phyloP scores from a whole-genome alignment of 176 grass and related monocot species.

The Triticum timopheevii region DNA sequence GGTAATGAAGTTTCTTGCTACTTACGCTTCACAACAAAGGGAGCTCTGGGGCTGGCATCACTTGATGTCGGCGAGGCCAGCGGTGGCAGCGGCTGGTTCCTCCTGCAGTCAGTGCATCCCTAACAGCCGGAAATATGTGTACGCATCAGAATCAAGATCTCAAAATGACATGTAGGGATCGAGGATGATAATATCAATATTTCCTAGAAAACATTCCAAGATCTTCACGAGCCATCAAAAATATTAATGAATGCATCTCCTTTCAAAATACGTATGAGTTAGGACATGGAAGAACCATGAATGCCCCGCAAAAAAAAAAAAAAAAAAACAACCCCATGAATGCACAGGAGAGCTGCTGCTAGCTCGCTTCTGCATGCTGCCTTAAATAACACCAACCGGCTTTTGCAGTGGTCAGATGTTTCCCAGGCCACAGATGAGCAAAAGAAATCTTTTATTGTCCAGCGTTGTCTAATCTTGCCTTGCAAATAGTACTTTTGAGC shows the following conservation, averaged over 20 bases:
- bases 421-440: conserved; percentile 27
- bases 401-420: conserved; percentile 38
- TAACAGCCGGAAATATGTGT: conserved; percentile 43
- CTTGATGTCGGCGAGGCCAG: conserved; percentile 45
- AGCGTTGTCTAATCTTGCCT: conserved; percentile 61
- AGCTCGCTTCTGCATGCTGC: conserved; percentile 21
- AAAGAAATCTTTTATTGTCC: conserved; percentile 56
- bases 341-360: conserved; percentile 32
- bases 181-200: conserved; percentile 3
- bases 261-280: conserved; percentile 14
- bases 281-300: conserved; percentile 25
- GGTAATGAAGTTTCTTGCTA: background rate
- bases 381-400: conserved; percentile 30
- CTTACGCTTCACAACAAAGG: conserved; percentile 96
- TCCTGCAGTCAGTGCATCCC: conserved; percentile 78
- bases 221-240: conserved; percentile 24
- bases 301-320: background rate
- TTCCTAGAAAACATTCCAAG: background rate
- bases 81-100: conserved; percentile 54
- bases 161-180: background rate
- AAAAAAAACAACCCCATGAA: background rate
- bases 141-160: conserved; percentile 23
- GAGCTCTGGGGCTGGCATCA: conserved; percentile 51
- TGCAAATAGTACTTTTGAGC: conserved; percentile 57
- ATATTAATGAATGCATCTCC: background rate